Percentiles rank a stretch among this genome's conserved stretches.
These are phyloP conservation scores for Botryotinia calthae DNA, from an alignment of 2,329 filamentous ascomycete species.

Conservation along the genomic window DNA sequence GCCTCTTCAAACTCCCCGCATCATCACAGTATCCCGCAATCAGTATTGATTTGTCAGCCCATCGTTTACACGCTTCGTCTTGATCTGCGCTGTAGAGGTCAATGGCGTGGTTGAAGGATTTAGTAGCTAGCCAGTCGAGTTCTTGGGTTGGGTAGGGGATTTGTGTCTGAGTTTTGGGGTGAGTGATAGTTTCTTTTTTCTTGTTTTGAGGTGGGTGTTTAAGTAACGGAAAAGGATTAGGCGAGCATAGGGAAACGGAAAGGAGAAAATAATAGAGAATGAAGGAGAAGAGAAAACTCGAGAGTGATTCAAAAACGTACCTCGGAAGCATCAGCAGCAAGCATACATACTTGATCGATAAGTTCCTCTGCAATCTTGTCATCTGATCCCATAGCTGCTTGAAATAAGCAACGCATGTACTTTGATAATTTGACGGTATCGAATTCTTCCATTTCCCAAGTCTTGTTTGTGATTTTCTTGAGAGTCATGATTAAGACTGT, in stretches of 20 bases:
- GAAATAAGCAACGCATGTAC: conserved; percentile 77
- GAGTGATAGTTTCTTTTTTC: not conserved
- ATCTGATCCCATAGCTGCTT: conserved; percentile 58
- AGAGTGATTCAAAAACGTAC: conserved; percentile 39
- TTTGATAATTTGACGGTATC: conserved; percentile 62
- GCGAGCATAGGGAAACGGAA: fast-evolving
- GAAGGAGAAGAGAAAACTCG: conserved; percentile 3
- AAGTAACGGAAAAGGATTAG: not conserved
- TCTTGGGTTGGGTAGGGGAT: conserved; percentile 62
- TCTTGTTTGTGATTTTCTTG: conserved; percentile 67
- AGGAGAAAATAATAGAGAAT: not conserved
- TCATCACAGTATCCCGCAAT: conserved; percentile 37
- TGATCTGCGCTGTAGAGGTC: conserved; percentile 60
- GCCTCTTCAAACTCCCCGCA: conserved; percentile 31
- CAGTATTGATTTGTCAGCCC: conserved; percentile 38
- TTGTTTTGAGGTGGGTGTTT: no score
- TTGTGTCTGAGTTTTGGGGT: conserved; percentile 36
- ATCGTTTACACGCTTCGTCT: conserved; percentile 51
- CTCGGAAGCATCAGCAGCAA: conserved; percentile 51
- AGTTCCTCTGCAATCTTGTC: conserved; percentile 53
- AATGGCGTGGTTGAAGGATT: conserved; percentile 67
- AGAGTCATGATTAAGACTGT: conserved; percentile 46
- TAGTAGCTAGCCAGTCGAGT: conserved; percentile 72
- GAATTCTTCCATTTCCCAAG: conserved; percentile 56
- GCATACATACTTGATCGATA: conserved; percentile 58